phyloP scores from a whole-genome alignment of 805 yeast species.

The Priceomyces carsonii region DNA sequence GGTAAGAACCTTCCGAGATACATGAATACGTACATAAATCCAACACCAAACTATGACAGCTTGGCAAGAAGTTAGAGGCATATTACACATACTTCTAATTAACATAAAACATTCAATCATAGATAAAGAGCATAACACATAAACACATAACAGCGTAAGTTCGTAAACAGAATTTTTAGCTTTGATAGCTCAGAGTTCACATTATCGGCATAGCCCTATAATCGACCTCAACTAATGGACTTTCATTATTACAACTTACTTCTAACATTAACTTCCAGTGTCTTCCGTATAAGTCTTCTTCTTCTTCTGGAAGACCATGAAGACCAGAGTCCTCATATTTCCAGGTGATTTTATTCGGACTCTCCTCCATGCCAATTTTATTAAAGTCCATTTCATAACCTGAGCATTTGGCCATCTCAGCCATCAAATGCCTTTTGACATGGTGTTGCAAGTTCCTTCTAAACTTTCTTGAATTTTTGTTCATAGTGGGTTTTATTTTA shows the following conservation, averaged over 20 bases:
- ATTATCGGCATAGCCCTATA: conserved; percentile 54
- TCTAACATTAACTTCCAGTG: conserved; percentile 67
- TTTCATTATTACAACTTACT: conserved; percentile 64
- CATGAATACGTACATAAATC: conserved; percentile 36
- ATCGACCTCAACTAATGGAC: conserved; percentile 67
- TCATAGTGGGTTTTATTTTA: conserved; percentile 69
- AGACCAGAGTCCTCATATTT: conserved; percentile 58
- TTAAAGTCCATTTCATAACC: conserved; percentile 58
- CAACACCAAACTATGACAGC: conserved; percentile 41
- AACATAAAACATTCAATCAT: conserved; percentile 3
- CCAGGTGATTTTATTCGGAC: conserved; percentile 58
- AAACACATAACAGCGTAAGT: conserved; percentile 8
- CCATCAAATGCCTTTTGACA: conserved; percentile 66
- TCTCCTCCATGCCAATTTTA: conserved; percentile 47
- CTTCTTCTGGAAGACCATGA: conserved; percentile 53
- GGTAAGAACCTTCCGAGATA: conserved; percentile 39
- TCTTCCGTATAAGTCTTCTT: conserved; percentile 47
- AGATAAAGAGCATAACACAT: conserved; percentile 5
- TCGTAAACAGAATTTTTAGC: no score
- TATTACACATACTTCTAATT: conserved; percentile 3
- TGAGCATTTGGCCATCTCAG: conserved; percentile 62
- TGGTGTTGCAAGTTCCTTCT: conserved; percentile 76
- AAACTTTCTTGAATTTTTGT: conserved; percentile 69
- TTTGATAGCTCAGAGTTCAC: no score
- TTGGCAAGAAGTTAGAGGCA: conserved; percentile 22